Evolutionary conservation across 176 grass and related monocot species (phyloP).

Genomic region (Oryza glumipatula): DNA sequence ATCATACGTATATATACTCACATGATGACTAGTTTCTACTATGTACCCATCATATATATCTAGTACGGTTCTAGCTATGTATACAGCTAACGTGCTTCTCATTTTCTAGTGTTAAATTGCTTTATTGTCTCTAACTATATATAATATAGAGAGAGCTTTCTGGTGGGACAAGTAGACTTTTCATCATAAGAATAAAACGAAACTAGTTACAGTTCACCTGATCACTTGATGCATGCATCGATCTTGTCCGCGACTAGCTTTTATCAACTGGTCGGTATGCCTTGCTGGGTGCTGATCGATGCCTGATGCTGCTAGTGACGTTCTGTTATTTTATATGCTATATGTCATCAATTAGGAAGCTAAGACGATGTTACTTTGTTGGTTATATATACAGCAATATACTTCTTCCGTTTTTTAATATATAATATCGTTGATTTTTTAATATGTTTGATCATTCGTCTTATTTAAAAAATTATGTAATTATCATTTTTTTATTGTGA

Average conservation of each 20-base stretch:
- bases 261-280: background rate
- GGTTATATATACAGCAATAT: background rate
- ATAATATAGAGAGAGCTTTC: background rate
- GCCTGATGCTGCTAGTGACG: background rate
- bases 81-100: background rate
- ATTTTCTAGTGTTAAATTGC: background rate
- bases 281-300: background rate
- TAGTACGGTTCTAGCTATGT: background rate
- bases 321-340: background rate
- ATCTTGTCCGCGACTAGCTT: background rate
- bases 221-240: background rate
- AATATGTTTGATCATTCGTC: too few relatives aligned
- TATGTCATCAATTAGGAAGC: background rate
- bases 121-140: background rate
- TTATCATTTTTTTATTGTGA: too few relatives aligned
- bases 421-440: too few relatives aligned
- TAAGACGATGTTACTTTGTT: background rate
- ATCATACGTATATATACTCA: too few relatives aligned
- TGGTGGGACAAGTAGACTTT: background rate
- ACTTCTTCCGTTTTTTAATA: too few relatives aligned
- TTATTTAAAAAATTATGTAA: too few relatives aligned
- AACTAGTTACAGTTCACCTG: background rate
- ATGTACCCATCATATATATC: background rate
- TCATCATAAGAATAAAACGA: background rate
- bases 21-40: too few relatives aligned